Base-by-base conservation (phyloP, 306 rosid species). In the Leucaena leucocephala region DNA sequence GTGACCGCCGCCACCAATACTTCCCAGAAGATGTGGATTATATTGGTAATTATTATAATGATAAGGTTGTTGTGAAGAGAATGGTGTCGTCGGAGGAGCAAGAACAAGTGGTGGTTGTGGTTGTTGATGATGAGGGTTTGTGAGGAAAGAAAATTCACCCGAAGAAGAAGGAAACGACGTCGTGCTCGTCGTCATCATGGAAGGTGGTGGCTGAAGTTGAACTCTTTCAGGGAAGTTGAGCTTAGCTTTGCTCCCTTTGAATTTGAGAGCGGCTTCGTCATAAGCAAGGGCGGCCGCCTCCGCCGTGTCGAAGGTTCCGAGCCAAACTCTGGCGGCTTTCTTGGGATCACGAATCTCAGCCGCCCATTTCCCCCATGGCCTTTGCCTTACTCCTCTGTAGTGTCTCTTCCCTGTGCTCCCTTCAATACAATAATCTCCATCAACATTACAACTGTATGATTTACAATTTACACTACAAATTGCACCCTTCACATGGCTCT, bases 281-380 rank as follows among this genome's bases (percentile, higher is more conserved):
- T 94, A 94, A 0, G 98, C 98, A 44, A 87, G 77, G 2, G 98
- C 97, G 0, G 98, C 98, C 4, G 93, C 92, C 69, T 94, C 98
- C 1, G 97, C 98, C 0, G 97, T 87, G 40, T 90, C 92, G 3
- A 90, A 91, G 0, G 98, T 94, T 43, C 98, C 98, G 2, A 94
- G 92, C 98, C 98, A 94, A 12, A 94, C 95, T 49, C 98, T 75
- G 0, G 92, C 91, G 12, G 98, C 97, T 46, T 86, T 94, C 68
- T 84, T 79, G 4, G 98, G 98, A 77, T 94, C 96, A 0, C 98
- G 92, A 78, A 94, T 94, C 86, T 94, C 98, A 3, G 98, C 93
- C 0, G 98, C 98, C 97, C 97, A 94, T 9, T 91, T 94, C 0
- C 98, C 98, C 97, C 97, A 91, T 33, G 97, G 97, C n/a, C 98